A percentile compares a stretch with the other conserved stretches of the same genome.
Conservation (phyloP, 108 stramenopile genomes). For the Pseudonitzschia multistriata region DNA sequence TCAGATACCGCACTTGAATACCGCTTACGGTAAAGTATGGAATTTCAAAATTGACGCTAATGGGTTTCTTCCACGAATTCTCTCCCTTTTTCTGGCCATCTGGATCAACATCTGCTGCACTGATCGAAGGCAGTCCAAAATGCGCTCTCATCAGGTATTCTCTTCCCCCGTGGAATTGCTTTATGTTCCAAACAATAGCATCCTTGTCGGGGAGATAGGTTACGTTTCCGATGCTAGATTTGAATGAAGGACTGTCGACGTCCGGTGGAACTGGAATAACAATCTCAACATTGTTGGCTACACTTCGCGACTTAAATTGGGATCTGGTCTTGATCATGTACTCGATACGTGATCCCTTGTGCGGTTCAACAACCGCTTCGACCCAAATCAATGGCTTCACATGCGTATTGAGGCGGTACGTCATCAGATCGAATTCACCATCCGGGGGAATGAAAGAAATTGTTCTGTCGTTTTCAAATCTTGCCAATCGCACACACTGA, state of each 20-base stretch:
- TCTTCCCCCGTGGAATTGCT: conserved; percentile 92
- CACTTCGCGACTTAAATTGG: conserved; percentile 95
- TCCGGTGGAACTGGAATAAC: conserved; percentile 98
- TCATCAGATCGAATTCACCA: conserved; percentile 99
- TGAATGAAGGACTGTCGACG: conserved; percentile 98
- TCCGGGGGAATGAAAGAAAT: conserved; percentile 99
- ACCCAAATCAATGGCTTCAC: conserved; percentile 99
- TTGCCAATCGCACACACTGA: conserved; percentile 97
- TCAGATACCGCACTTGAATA: conserved; percentile 98
- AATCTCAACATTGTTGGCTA: conserved; percentile 99
- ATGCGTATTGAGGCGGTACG: conserved; percentile 97
- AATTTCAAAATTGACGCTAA: conserved; percentile 97
- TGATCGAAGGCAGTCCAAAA: conserved; percentile 97
- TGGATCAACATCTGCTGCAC: conserved; percentile 72
- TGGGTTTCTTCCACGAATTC: conserved; percentile 92
- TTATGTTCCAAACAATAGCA: conserved; percentile 96
- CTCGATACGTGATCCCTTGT: conserved; percentile 94
- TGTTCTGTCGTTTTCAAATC: conserved; percentile 99
- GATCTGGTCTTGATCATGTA: conserved; percentile 99
- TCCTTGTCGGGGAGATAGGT: conserved; percentile 98
- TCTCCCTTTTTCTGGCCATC: conserved; percentile 65
- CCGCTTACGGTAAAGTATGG: conserved; percentile 99
- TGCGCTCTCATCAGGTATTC: conserved; percentile 99
- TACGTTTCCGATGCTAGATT: conserved; percentile 93
- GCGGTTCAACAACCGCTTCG: conserved; percentile 97